Evolutionary conservation across 768 basidiomycete genomes (phyloP), one percentile per base, ranked within the genome.

Genomic region (Boletus reticulatus): DNA sequence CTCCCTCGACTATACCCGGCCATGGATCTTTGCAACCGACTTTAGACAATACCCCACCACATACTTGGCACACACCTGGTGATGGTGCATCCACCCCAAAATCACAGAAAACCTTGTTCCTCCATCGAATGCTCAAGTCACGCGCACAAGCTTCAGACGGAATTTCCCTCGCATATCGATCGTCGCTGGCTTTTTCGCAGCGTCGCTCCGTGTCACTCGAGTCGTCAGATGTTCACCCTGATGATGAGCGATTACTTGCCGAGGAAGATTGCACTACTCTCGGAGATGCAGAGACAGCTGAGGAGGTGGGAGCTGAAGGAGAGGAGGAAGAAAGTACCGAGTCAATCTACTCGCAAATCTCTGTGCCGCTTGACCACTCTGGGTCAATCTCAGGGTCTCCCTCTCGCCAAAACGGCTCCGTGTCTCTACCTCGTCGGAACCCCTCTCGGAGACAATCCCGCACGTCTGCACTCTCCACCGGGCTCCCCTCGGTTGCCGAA

Each of bases 271-370:
- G 31, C 4, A 47, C 45, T 13, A 59, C 57, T 10, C 47, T 62
- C 17, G 53, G 45, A 43, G 67, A 62, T 46, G 62, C 44, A 12
- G 59, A 59, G 46, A 39, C 1, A 32, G 49, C 4, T 12, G 29
- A 41, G 29, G 31, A 20, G 2, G 24, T 4, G 16, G 17, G 13
- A n/a, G n/a, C 6, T 0, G 41, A 55, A 1, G 55, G 31, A 11
- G 61, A 54, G 10, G 57, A 34, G 0, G 54, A 50, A 7, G 43
- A 55, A 1, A 56, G 37, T n/a, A n/a, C 50, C 0, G 55, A 37
- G 11, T 72, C 69, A 0, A 14, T 44, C 7, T 69, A 69, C 46
- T 69, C 70, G 4, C 68, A 70, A 50, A 32, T 16, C 6, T 70
- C 70, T 41, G 68, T 66, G 13, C 37, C 50, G 2, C 1, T 58